Evolutionary conservation across 2,329 filamentous ascomycete genomes (phyloP).

Genomic region (Aspergillus novofumigatus): DNA sequence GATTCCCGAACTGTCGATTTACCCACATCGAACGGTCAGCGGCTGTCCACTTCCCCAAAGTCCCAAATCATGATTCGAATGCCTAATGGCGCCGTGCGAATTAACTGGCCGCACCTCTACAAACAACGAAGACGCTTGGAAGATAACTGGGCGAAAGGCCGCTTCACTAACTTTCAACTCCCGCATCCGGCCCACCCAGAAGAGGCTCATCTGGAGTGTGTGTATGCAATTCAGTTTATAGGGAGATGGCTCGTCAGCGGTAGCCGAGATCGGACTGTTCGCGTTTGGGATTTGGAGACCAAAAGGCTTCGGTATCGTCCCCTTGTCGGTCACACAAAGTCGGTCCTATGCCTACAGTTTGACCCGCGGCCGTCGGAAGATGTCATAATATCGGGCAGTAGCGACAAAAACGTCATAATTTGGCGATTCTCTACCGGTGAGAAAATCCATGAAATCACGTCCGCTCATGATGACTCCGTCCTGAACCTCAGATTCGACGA

Average conservation of each 20-base stretch:
- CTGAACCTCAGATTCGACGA: conserved; percentile 91
- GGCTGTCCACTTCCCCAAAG: conserved; percentile 20
- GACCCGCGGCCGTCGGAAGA: conserved; percentile 84
- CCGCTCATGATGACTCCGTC: conserved; percentile 84
- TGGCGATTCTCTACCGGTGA: conserved; percentile 92
- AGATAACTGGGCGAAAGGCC: conserved; percentile 83
- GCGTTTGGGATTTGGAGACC: conserved; percentile 85
- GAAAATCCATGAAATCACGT: conserved; percentile 68
- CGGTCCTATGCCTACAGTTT: conserved; percentile 92
- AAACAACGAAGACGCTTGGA: conserved; percentile 80
- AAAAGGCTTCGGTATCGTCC: conserved; percentile 71
- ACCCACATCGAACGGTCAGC: conserved; percentile 8
- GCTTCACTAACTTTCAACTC: conserved; percentile 80
- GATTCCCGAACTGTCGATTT: conserved; percentile 5
- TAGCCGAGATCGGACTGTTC: conserved; percentile 80
- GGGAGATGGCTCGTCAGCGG: conserved; percentile 86
- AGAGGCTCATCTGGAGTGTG: conserved; percentile 86
- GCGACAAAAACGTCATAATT: conserved; percentile 83
- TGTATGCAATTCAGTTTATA: conserved; percentile 90
- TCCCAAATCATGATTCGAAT: conserved; percentile 31
- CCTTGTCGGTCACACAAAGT: conserved; percentile 72
- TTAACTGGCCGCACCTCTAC: conserved; percentile 94
- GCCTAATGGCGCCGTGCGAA: conserved; percentile 43
- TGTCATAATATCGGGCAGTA: conserved; percentile 90
- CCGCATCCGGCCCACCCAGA: conserved; percentile 75